These are phyloP conservation scores for Mrakia frigida DNA, from an alignment of 768 basidiomycete species.

Conservation along the genomic window DNA sequence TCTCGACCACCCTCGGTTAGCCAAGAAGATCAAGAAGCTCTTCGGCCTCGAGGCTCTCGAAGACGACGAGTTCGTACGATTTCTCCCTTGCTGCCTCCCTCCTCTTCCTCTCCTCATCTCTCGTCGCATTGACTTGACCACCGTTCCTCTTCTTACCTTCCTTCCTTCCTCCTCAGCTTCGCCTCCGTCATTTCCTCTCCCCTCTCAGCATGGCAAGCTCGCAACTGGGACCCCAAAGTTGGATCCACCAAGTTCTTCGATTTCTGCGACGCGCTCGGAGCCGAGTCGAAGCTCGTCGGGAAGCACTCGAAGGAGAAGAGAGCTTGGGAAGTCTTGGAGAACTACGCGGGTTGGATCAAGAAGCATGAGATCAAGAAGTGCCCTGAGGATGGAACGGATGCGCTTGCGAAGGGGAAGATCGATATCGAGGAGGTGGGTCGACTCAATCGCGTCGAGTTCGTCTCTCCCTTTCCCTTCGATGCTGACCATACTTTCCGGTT, in stretches of 20 bases:
- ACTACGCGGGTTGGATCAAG: conserved; percentile 73
- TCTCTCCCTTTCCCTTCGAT: background rate
- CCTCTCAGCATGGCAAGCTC: conserved; percentile 70
- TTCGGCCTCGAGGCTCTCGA: conserved; percentile 68
- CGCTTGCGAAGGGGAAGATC: conserved; percentile 34
- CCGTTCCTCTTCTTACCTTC: background rate
- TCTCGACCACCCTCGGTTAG: conserved; percentile 43
- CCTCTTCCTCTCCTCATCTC: background rate
- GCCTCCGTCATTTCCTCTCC: conserved; percentile 63
- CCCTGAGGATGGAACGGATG: conserved; percentile 41
- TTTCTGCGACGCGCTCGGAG: conserved; percentile 40
- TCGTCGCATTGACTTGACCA: too few species aligned
- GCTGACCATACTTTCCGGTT: background rate
- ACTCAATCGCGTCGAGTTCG: conserved; percentile 37
- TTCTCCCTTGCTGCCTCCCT: background rate
- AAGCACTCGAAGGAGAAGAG: conserved; percentile 32
- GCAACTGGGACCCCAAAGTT: conserved; percentile 70
- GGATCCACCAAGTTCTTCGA: conserved; percentile 37
- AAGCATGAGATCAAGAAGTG: conserved; percentile 55
- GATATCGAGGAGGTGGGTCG: conserved; percentile 49
- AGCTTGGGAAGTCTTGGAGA: conserved; percentile 39
- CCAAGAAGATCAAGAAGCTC: conserved; percentile 58
- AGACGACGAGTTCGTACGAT: conserved; percentile 53
- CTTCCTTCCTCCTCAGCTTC: conserved; percentile 55
- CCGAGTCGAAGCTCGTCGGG: background rate